Evolutionary conservation across 163 green algal species (phyloP), one percentile per base, ranked within the genome.

Genomic region (Scenedesmus sp.): DNA sequence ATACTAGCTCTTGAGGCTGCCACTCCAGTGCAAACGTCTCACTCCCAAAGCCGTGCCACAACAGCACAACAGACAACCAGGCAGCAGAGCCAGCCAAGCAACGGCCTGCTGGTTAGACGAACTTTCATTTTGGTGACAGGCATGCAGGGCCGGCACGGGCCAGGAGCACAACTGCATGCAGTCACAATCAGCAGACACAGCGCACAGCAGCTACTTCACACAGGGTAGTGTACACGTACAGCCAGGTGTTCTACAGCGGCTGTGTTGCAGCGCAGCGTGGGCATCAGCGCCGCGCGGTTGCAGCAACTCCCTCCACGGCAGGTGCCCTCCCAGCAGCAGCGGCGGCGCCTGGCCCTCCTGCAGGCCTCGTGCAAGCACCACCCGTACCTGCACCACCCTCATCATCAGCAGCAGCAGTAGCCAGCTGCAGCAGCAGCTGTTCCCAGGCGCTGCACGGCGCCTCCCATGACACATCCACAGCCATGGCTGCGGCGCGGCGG

Each of bases 401-500:
- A 56, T n/a, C 83, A 9, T 13, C 37, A n/a, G 59, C 56, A 56
- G 80, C 59, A 10, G 10, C 10, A 10, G 46, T 10, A 56, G 46
- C 46, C 72, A 86, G n/a, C 33, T 85, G 33, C 70, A 68, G 81
- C 70, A 92, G 72, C 68, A 86, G 20, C 22, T 49, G n/a, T 82
- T 92, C 89, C 89, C 89, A 92, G 35, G 61, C 70, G 6, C 30
- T 35, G 56, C 49, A 80, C 16, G 81, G 89, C 81, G 24, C 68
- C 30, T 79, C 49, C 89, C 89, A 92, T 18, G 81, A 90, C 82
- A 92, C 89, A 35, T 89, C 89, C n/a, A 51, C 42, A 68, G 82
- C 82, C 89, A 92, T 92, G 37, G 72, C 89, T 33, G 89, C 89
- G 43, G 35, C 80, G 0, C 88, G 61, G 7, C 72, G 72, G 5